phyloP scores from a whole-genome alignment of 352 stramenopile species.

The Phytophthora pluvialis region DNA sequence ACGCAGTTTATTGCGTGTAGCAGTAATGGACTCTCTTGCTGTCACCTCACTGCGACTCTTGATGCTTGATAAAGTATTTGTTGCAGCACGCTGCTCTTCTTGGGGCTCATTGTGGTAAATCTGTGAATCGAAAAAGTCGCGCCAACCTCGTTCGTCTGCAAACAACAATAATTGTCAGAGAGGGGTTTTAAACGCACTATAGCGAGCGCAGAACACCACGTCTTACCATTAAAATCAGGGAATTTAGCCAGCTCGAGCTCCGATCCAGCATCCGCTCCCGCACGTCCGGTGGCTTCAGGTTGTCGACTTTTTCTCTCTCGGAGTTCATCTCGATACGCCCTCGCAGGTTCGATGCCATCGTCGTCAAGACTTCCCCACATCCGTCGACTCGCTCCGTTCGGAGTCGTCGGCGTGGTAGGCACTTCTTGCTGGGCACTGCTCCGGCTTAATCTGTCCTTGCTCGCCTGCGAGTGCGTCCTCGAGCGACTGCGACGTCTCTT shows the following conservation, averaged over 20 bases:
- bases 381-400: slow-evolving; percentile 23
- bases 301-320: slow-evolving; percentile 16
- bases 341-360: slow-evolving; percentile 27
- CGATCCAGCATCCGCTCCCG: slow-evolving; percentile 18
- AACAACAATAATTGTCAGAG: slow-evolving; percentile 10
- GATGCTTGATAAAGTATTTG: slow-evolving; percentile 10
- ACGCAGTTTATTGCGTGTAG: slow-evolving; percentile 14
- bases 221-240: slow-evolving; percentile 49
- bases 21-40: background rate
- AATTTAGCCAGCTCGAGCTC: slow-evolving; percentile 43
- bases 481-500: slow-evolving; percentile 27
- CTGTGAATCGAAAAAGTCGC: slow-evolving; percentile 56
- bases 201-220: background rate
- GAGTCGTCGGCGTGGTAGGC: slow-evolving; percentile 20
- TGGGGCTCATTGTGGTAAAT: slow-evolving; percentile 42
- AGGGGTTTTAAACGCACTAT: background rate
- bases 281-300: slow-evolving; percentile 16
- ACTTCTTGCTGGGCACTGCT: slow-evolving; percentile 10
- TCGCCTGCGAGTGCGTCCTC: slow-evolving; percentile 11
- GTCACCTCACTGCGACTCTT: background rate
- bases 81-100: slow-evolving; percentile 22
- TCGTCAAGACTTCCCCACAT: slow-evolving; percentile 22
- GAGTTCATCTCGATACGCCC: slow-evolving; percentile 12
- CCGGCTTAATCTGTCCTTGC: slow-evolving; percentile 7
- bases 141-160: slow-evolving; percentile 53